A percentile compares a stretch with the other conserved stretches of the same genome.
These are phyloP conservation scores for Cocos nucifera DNA, from an alignment of 176 grass and related monocot genomes.

Conservation along the genomic window DNA sequence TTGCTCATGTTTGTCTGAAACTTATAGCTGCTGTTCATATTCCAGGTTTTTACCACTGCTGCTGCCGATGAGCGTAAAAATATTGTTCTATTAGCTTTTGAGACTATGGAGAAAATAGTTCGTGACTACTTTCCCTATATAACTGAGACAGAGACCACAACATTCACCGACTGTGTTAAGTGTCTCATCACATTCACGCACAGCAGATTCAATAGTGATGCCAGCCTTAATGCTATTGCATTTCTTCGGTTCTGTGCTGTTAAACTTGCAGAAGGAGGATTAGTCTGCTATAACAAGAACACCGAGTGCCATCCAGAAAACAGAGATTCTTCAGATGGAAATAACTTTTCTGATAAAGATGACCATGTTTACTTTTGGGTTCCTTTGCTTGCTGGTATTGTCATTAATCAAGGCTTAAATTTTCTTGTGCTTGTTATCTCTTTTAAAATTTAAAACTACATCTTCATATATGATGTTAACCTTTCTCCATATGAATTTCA, in stretches of 20 bases:
- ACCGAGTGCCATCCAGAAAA: constrained; percentile 21
- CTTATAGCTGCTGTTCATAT: neutral
- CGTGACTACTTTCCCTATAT: constrained; percentile 91
- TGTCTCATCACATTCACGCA: constrained; percentile 90
- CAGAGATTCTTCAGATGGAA: constrained; percentile 39
- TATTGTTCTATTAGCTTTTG: constrained; percentile 87
- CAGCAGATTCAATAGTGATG: constrained; percentile 91
- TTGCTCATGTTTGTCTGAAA: no score
- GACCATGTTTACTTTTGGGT: constrained; percentile 89
- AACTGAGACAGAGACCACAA: constrained; percentile 90
- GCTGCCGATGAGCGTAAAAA: constrained; percentile 74
- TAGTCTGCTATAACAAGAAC: constrained; percentile 50
- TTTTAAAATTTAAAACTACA: constrained; percentile 14
- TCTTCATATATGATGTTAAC: constrained; percentile 13
- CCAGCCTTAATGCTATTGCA: constrained; percentile 89
- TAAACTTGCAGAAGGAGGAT: constrained; percentile 86
- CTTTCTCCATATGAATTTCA: constrained; percentile 24
- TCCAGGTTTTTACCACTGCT: constrained; percentile 72
- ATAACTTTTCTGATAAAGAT: constrained; percentile 45
- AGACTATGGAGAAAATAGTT: constrained; percentile 93
- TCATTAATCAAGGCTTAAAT: constrained; percentile 12
- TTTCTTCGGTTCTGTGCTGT: constrained; percentile 95
- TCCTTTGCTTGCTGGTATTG: constrained; percentile 75
- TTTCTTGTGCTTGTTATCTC: constrained; percentile 1
- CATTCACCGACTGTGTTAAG: constrained; percentile 90